Conservation (phyloP, 1,139 yeast genomes). For the Candida pseudocylindracea region DNA sequence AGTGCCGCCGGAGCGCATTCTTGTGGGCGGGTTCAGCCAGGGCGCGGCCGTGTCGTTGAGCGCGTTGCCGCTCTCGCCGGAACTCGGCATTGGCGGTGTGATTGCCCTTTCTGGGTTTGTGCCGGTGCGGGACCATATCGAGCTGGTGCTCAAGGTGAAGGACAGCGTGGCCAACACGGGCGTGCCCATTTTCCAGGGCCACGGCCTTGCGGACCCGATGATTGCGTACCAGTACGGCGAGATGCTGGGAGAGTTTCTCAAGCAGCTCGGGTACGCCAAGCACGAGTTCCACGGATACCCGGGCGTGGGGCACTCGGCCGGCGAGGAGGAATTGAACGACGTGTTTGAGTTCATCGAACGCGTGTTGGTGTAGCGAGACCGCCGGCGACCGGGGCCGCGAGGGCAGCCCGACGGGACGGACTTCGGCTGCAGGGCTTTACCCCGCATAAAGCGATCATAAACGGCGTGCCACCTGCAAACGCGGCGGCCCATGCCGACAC, state of each 20-base stretch:
- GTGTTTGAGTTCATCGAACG: conserved; percentile 23
- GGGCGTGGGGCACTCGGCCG: conserved; percentile 47
- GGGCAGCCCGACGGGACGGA: too few species aligned
- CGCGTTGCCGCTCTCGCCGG: conserved; percentile 12
- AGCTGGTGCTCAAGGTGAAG: conserved; percentile 6
- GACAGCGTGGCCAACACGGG: conserved; percentile 17
- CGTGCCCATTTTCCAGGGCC: conserved; percentile 78
- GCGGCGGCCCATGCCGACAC: too few species aligned
- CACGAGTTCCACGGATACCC: conserved; percentile 34
- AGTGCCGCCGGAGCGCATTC: conserved; percentile 44
- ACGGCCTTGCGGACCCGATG: conserved; percentile 61
- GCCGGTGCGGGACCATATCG: conserved; percentile 24
- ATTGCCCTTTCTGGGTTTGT: conserved; percentile 62
- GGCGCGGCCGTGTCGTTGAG: conserved; percentile 75
- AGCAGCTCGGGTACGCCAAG: conserved; percentile 25
- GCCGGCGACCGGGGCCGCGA: too few species aligned
- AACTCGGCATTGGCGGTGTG: conserved; percentile 56
- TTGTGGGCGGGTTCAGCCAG: conserved; percentile 88
- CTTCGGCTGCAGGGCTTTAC: too few species aligned
- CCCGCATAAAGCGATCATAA: too few species aligned
- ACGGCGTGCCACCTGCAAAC: too few species aligned
- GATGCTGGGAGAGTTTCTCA: conserved; percentile 21
- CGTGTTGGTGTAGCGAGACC: too few species aligned
- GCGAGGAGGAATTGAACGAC: conserved; percentile 43
- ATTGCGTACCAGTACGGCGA: conserved; percentile 27